Base-by-base conservation (phyloP, 208 protist genomes). In the Trypanosoma cruzi region DNA sequence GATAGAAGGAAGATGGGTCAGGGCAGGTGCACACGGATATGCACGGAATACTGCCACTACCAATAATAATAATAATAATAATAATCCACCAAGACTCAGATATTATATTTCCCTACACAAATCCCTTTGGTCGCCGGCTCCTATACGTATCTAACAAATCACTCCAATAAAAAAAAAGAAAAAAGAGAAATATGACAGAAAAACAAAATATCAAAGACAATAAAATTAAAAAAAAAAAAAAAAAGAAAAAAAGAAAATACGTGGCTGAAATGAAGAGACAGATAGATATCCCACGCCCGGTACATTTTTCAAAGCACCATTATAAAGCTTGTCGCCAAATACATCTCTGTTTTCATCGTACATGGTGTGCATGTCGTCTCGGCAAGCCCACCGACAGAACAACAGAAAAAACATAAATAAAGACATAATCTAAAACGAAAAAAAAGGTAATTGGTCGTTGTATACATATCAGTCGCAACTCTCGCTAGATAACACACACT, bases 151-250 rank as follows among this genome's bases (percentile, higher is more conserved):
- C n/a, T n/a, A n/a, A n/a, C n/a, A n/a, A n/a, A n/a, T n/a, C n/a
- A n/a, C n/a, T n/a, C n/a, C n/a, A n/a, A n/a, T n/a, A n/a, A n/a
- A 71, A 65, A 24, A 58, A 66, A 53, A 71, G 62, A 58, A 74
- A 65, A 32, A 59, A 32, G 20, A 36, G 29, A 3, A 6, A 29
- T 57, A 36, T 4, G 71, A 59, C 14, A 44, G 26, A 32, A 22
- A 34, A 56, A 59, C 0, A 29, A 28, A n/a, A 36, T n/a, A 16
- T 22, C 49, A 58, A 24, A 72, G 40, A 40, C 54, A 32, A n/a
- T 55, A 8, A 73, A 42, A 62, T 36, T 11, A 4, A 68, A 1
- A 63, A 44, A 55, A 46, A 37, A 55, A 55, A 26, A 48, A 29
- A 71, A 65, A 24, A 58, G 60, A 53, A 71, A 67, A 58, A 74